Conservation (phyloP, 352 stramenopile species). For the Globisporangium okanoganense region DNA sequence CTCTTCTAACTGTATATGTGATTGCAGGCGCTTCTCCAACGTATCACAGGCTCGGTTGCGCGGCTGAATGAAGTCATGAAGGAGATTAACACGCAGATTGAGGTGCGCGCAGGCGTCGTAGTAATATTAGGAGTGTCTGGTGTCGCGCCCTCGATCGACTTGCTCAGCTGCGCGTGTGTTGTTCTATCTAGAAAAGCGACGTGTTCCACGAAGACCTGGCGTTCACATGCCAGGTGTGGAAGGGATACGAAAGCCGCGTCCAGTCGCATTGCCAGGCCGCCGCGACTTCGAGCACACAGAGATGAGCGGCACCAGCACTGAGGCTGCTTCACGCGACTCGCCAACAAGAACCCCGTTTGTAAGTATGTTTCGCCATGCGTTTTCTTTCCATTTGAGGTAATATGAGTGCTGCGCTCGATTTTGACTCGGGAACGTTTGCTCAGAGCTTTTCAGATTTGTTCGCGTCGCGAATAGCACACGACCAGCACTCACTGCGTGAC, state of each 20-base stretch:
- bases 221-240: constrained; percentile 80
- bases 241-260: constrained; percentile 77
- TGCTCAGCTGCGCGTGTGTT: too few relatives aligned
- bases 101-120: too few relatives aligned
- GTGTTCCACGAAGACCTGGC: constrained; percentile 62
- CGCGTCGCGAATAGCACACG: too few relatives aligned
- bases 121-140: too few relatives aligned
- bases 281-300: background rate
- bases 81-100: constrained; percentile 83
- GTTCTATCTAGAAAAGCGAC: constrained; percentile 68
- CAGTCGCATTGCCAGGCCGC: constrained; percentile 58
- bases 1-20: background rate
- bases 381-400: too few relatives aligned
- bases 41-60: constrained; percentile 70
- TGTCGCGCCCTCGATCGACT: too few relatives aligned
- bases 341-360: background rate
- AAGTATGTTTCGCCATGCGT: too few relatives aligned
- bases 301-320: constrained; percentile 6
- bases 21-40: constrained; percentile 59
- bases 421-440: too few relatives aligned
- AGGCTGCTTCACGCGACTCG: too few relatives aligned
- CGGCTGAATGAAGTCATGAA: constrained; percentile 80
- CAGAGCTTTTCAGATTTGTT: too few relatives aligned
- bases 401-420: too few relatives aligned
- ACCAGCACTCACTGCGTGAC: background rate